Conservation (phyloP, 2,329 filamentous ascomycete species). For the Tolypocladium sp. region DNA sequence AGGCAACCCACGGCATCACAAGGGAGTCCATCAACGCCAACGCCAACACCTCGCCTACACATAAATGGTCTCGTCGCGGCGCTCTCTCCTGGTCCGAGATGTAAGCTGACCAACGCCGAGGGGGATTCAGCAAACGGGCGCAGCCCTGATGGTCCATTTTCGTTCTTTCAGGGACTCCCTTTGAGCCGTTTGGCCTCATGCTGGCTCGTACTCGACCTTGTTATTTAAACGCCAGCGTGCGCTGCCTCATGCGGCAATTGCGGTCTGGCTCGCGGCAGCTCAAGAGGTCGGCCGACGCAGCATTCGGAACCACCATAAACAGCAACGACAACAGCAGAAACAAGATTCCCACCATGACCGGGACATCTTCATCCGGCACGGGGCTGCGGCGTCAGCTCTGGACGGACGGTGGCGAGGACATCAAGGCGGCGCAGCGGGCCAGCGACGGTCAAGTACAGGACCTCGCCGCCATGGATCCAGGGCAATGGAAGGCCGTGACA, state of each 20-base stretch:
- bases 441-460: conserved; percentile 1
- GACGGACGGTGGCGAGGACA: neutral
- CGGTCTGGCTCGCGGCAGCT: neutral
- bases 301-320: neutral
- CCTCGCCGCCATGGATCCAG: neutral
- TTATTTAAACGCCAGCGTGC: neutral
- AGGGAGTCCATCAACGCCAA: neutral
- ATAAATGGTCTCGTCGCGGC: neutral
- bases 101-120: neutral
- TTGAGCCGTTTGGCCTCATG: neutral
- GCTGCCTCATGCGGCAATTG: neutral
- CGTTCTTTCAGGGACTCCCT: neutral
- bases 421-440: neutral
- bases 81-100: neutral
- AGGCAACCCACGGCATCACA: neutral
- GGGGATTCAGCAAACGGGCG: neutral
- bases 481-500: neutral
- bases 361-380: neutral
- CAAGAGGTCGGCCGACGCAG: neutral
- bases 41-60: neutral
- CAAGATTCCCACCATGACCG: neutral
- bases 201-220: neutral
- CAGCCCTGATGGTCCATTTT: neutral
- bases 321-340: neutral
- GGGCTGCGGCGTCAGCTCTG: neutral